These are phyloP conservation scores for Oryza glumipatula DNA, from an alignment of 176 grass and related monocot genomes.

Conservation along the genomic window DNA sequence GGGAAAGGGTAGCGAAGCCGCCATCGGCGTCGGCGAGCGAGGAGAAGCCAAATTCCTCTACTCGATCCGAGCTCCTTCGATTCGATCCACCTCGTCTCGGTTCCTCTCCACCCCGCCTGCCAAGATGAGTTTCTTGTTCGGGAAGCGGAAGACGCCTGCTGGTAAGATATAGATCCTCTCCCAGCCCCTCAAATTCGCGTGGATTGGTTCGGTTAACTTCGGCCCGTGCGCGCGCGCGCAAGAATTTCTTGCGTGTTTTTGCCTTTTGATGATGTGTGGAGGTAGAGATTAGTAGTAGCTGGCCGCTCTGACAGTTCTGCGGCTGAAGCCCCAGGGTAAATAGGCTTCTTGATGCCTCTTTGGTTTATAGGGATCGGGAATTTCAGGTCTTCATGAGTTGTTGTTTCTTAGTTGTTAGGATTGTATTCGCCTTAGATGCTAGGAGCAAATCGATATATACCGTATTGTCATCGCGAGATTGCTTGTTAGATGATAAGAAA, in stretches of 20 bases:
- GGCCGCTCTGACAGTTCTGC: neutral
- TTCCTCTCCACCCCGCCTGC: neutral
- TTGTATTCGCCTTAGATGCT: neutral
- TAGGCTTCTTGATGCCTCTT: neutral
- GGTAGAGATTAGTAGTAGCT: neutral
- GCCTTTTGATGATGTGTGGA: neutral
- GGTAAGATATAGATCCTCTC: conserved; percentile 37
- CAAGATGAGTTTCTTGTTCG: conserved; percentile 85
- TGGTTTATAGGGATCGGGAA: neutral
- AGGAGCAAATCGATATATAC: neutral
- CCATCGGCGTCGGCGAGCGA: too few species aligned
- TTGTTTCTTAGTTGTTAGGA: neutral
- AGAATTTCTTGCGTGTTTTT: neutral
- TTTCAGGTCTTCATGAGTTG: neutral
- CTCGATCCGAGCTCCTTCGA: neutral
- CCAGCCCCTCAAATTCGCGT: neutral
- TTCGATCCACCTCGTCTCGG: neutral
- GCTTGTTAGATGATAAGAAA: neutral
- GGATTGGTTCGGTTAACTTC: neutral
- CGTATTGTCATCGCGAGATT: too few species aligned
- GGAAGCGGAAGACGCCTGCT: conserved; percentile 76
- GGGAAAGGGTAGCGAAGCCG: neutral
- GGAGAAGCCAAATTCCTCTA: neutral
- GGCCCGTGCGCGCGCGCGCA: neutral
- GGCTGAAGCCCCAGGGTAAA: neutral